Evolutionary conservation across 2,329 filamentous ascomycete genomes (phyloP), one percentile per base, ranked within the genome.

Genomic region (Paraphaeosphaeria minitans): DNA sequence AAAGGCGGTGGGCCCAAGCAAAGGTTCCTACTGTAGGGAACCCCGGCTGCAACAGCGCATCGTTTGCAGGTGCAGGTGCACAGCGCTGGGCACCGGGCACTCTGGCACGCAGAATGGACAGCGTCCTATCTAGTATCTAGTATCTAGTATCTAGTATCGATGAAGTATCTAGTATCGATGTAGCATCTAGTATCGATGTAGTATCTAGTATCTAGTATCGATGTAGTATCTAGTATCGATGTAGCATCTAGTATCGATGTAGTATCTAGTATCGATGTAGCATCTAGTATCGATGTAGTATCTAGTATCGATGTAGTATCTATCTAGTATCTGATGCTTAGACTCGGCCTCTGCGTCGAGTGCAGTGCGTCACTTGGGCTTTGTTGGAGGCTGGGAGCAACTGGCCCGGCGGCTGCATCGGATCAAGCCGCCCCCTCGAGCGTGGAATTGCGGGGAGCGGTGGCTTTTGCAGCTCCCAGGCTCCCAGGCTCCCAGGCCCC

Each of bases 1-100:
- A 56, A 42, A 51, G 39, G 55, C 55, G 55, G 55, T 56, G 55
- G 55, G 27, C 21, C 55, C 50, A 49, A n/a, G 19, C 37, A 22
- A 43, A 43, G 5, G 41, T 3, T 31, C 1, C 19, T n/a, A n/a
- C 5, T 19, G n/a, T 9, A 22, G 19, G 41, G 19, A 22, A 6
- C 19, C 31, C n/a, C 29, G 45, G 42, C 16, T 16, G 43, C 4
- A 13, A 21, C 43, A n/a, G 19, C 43, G 7, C 43, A 46, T 13
- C 21, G 22, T 21, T 3, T 19, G 6, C 43, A 46, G 43, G 43
- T n/a, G n/a, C n/a, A n/a, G n/a, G n/a, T n/a, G n/a, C n/a, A n/a
- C n/a, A n/a, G n/a, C n/a, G n/a, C n/a, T n/a, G n/a, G n/a, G n/a
- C n/a, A n/a, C n/a, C n/a, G n/a, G n/a, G n/a, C n/a, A n/a, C n/a